Evolutionary conservation across 73 alveolate genomes (phyloP).

Genomic region (Paramecium caudatum): DNA sequence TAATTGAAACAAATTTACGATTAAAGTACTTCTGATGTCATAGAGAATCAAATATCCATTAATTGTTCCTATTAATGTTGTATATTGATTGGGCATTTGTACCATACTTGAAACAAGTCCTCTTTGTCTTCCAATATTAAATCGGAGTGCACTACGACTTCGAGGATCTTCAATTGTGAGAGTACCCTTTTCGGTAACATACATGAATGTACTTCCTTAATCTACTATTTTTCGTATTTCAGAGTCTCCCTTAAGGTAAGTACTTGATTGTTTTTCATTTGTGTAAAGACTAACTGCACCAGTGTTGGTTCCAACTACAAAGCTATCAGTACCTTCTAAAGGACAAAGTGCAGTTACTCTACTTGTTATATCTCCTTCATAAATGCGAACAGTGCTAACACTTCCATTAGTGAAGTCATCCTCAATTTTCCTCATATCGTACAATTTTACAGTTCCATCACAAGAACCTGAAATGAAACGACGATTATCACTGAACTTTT

Average conservation of each 20-base stretch:
- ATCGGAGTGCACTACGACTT: neutral
- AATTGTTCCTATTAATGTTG: conserved; percentile 34
- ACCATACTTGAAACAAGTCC: conserved; percentile 62
- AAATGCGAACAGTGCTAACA: neutral
- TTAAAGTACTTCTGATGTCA: conserved; percentile 60
- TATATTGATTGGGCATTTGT: neutral
- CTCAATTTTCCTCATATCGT: conserved; percentile 38
- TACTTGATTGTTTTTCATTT: conserved; percentile 7
- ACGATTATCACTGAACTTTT: neutral
- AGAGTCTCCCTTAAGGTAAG: conserved; percentile 46
- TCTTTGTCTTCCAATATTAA: conserved; percentile 31
- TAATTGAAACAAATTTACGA: neutral
- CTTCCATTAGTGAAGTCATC: conserved; percentile 13
- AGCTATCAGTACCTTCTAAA: conserved; percentile 51
- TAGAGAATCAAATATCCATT: conserved; percentile 57
- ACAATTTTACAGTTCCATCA: conserved; percentile 42
- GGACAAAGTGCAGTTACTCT: neutral
- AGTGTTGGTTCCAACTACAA: conserved; percentile 39
- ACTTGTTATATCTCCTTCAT: neutral
- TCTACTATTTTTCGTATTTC: conserved; percentile 37
- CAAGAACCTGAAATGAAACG: conserved; percentile 1
- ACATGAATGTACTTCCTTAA: conserved; percentile 10
- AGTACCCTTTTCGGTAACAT: conserved; percentile 33
- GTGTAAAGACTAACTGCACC: conserved; percentile 10
- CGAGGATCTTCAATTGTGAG: conserved; percentile 28